Conservation (phyloP, 345 rosid genomes). For the Syzygium aqueum region DNA sequence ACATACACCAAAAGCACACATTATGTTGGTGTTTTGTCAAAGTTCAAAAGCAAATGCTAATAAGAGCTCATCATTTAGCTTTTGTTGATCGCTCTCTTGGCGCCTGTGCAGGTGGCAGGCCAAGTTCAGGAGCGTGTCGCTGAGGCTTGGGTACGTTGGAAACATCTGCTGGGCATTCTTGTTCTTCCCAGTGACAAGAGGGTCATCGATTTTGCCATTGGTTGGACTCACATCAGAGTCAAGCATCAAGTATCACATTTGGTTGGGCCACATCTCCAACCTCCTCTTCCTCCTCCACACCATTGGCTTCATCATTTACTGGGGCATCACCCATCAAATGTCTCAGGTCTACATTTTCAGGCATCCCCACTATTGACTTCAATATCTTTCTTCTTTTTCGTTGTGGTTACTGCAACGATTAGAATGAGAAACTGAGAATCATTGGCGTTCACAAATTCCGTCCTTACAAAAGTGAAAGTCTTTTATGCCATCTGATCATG, state of each 20-base stretch:
- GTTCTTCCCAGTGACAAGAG: constrained; percentile 37
- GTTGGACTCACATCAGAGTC: constrained; percentile 31
- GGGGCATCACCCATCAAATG: constrained; percentile 17
- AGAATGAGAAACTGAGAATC: too few relatives aligned
- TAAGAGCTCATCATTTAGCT: neutral
- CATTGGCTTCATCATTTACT: constrained; percentile 13
- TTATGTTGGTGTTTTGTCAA: neutral
- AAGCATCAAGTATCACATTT: constrained; percentile 36
- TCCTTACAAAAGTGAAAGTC: too few relatives aligned
- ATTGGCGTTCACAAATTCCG: too few relatives aligned
- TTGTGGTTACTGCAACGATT: too few relatives aligned
- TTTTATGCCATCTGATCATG: too few relatives aligned
- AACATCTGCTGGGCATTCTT: constrained; percentile 23
- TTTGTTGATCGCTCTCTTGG: neutral
- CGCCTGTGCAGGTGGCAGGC: constrained; percentile 19
- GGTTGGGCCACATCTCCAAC: constrained; percentile 28
- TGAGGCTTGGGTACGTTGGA: constrained; percentile 17
- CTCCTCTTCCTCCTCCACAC: constrained; percentile 28
- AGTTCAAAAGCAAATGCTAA: neutral
- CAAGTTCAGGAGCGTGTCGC: constrained; percentile 7
- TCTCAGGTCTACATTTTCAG: neutral
- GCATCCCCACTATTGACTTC: constrained; percentile 4
- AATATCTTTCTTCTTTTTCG: neutral
- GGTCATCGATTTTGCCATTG: constrained; percentile 24
- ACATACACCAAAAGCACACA: neutral